These are phyloP conservation scores for Stachybotrys chartarum DNA, from an alignment of 2,329 filamentous ascomycete genomes.

Conservation along the genomic window DNA sequence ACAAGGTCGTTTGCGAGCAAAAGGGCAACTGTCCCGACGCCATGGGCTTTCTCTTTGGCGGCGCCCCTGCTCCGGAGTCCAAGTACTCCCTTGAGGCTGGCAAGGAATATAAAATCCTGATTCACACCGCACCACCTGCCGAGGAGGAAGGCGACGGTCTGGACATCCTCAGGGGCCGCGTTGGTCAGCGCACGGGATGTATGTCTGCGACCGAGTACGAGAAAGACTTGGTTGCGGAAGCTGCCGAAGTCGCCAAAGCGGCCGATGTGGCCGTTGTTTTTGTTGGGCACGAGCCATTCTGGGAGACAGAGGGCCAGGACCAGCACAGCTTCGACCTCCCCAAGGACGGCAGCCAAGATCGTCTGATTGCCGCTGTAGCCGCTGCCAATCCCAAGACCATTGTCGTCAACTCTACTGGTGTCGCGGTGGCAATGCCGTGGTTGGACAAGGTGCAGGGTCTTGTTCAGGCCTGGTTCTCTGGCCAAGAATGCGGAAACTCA, in stretches of 20 bases:
- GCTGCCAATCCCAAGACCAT: constrained; percentile 51
- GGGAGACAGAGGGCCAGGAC: constrained; percentile 52
- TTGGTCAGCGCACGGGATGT: constrained; percentile 22
- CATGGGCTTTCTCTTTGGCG: constrained; percentile 26
- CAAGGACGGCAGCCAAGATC: constrained; percentile 49
- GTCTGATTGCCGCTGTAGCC: constrained; percentile 48
- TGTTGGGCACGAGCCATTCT: constrained; percentile 50
- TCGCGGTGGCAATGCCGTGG: constrained; percentile 55
- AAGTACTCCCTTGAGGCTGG: constrained; percentile 19
- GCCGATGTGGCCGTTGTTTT: constrained; percentile 49
- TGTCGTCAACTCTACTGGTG: constrained; percentile 58
- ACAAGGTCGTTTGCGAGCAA: constrained; percentile 22
- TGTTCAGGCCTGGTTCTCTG: constrained; percentile 61
- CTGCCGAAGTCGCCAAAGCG: constrained; percentile 49
- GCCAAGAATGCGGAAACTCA: constrained; percentile 62
- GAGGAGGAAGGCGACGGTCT: constrained; percentile 13
- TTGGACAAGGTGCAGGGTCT: constrained; percentile 48
- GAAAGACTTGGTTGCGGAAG: constrained; percentile 33
- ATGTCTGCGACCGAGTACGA: constrained; percentile 24
- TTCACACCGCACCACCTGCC: constrained; percentile 21
- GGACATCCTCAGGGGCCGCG: constrained; percentile 23
- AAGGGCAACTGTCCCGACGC: constrained; percentile 20
- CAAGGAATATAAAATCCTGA: constrained; percentile 20
- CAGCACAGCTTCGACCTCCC: constrained; percentile 66
- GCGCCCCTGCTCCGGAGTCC: constrained; percentile 19